Evolutionary conservation across 495 filamentous ascomycete species (phyloP), one percentile per base, ranked within the genome.

Genomic region (Pyrenopolyporus hunteri): DNA sequence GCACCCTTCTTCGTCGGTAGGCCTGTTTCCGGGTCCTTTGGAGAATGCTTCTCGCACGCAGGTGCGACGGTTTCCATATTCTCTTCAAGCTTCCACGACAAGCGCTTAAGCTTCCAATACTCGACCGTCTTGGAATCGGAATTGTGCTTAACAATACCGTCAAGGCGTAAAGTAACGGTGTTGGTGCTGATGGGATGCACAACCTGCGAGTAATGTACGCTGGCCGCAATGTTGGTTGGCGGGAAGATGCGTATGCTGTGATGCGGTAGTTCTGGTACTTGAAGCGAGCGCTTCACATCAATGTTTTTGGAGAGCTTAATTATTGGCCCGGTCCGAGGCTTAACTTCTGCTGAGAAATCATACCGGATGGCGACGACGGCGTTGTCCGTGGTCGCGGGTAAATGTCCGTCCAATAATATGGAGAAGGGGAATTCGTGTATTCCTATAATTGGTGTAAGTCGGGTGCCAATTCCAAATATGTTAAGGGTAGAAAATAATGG

Each of bases 21-120:
- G 33, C 66, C 71, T 6, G 72, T 69, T 8, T 62, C 68, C 45
- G 80, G 78, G 32, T 84, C 82, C 73, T 89, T 91, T 64, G 85
- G 81, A 19, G 80, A 72, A 74, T 98, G 94, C 63, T 89, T 87
- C 26, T 79, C 64, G 76, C 94, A 99, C 10, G 92, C 89, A 1
- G 90, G 86, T 0, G 91, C 90, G 23, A 96, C 82, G 19, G 88
- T 87, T 71, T 85, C 88, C 64, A 89, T 82, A 44, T 83, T 84
- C 75, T 99, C 93, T 44, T 97, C 93, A 47, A 99, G 87, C 56
- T 89, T 85, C 94, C 94, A 99, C 62, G 87, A 90, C 66, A 97
- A 82, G 69, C 93, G 91, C 66, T 91, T 89, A 39, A 99, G 76
- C 39, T 88, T 87, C 94, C 93, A 97, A 54, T 92, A 88, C 64